Evolutionary conservation across 306 rosid genomes (phyloP).

Genomic region (Citrullus amarus): DNA sequence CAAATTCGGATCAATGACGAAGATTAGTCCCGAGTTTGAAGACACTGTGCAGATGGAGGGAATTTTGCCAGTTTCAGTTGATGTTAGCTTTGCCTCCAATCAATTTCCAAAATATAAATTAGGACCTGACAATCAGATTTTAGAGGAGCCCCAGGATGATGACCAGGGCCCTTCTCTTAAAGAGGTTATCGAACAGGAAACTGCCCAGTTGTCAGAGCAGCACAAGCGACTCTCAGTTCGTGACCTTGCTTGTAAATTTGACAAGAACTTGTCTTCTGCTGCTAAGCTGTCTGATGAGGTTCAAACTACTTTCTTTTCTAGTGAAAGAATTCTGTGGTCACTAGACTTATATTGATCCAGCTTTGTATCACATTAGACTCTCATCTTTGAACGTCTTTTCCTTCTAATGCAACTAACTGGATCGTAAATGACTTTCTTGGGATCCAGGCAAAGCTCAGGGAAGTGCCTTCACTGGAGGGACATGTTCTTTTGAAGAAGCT

Average conservation of each 20-base stretch:
- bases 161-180: slow-evolving; percentile 57
- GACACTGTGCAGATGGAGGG: slow-evolving; percentile 43
- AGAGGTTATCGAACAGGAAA: slow-evolving; percentile 70
- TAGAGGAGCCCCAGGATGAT: slow-evolving; percentile 63
- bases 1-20: slow-evolving; percentile 41
- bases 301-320: slow-evolving; percentile 9
- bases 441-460: slow-evolving; percentile 80
- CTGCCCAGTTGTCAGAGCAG: slow-evolving; percentile 63
- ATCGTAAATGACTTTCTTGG: slow-evolving; percentile 8
- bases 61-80: slow-evolving; percentile 65
- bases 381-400: background rate
- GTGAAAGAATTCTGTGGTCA: background rate
- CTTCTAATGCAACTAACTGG: background rate
- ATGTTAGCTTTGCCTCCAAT: slow-evolving; percentile 67
- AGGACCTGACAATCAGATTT: slow-evolving; percentile 64
- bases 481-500: slow-evolving; percentile 94
- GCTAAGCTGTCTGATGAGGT: slow-evolving; percentile 92
- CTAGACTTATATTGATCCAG: background rate
- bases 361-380: background rate
- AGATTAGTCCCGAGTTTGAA: slow-evolving; percentile 73
- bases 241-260: slow-evolving; percentile 93
- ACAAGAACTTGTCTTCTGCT: slow-evolving; percentile 86
- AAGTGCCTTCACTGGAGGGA: slow-evolving; percentile 90
- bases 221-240: slow-evolving; percentile 96
- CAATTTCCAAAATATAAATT: slow-evolving; percentile 76